Percentiles rank a stretch among this genome's conserved stretches.
Conservation (phyloP, 2,329 filamentous ascomycete species). For the Monosporascus ibericus region DNA sequence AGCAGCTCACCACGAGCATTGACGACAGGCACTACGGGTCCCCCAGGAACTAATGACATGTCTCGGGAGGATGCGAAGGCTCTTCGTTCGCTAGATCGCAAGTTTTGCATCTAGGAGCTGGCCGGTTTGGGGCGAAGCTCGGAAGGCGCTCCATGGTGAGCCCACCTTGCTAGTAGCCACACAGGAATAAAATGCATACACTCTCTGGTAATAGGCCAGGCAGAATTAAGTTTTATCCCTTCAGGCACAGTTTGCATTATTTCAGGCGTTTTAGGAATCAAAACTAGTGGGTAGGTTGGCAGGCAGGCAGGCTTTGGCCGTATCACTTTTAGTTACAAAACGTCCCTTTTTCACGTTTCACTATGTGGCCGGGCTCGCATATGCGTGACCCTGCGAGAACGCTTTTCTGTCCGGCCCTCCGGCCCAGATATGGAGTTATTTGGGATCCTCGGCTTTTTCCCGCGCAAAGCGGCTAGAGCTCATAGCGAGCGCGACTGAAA, state of each 20-base stretch:
- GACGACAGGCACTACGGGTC: slow-evolving; percentile 14
- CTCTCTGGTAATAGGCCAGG: neutral
- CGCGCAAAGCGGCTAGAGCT: too few relatives aligned
- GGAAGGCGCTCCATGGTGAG: neutral
- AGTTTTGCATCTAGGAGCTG: slow-evolving; percentile 35
- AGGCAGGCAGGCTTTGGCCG: neutral
- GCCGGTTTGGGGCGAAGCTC: neutral
- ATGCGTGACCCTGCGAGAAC: too few relatives aligned
- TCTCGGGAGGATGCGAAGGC: slow-evolving; percentile 58
- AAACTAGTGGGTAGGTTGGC: neutral
- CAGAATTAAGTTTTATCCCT: neutral
- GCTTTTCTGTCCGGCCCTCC: too few relatives aligned
- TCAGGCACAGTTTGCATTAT: neutral
- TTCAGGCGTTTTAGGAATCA: neutral
- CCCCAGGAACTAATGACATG: slow-evolving; percentile 9
- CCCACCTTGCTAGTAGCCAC: neutral
- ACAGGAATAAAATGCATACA: neutral
- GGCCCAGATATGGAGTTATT: too few relatives aligned
- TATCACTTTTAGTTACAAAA: neutral
- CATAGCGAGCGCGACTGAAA: too few relatives aligned
- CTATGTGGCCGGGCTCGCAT: neutral
- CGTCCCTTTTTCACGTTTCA: neutral
- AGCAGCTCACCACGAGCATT: slow-evolving; percentile 42
- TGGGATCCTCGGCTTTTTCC: too few relatives aligned
- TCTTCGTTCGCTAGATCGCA: slow-evolving; percentile 58